Conservation (phyloP, 1,139 yeast species). For the Zygosaccharomyces sapae region DNA sequence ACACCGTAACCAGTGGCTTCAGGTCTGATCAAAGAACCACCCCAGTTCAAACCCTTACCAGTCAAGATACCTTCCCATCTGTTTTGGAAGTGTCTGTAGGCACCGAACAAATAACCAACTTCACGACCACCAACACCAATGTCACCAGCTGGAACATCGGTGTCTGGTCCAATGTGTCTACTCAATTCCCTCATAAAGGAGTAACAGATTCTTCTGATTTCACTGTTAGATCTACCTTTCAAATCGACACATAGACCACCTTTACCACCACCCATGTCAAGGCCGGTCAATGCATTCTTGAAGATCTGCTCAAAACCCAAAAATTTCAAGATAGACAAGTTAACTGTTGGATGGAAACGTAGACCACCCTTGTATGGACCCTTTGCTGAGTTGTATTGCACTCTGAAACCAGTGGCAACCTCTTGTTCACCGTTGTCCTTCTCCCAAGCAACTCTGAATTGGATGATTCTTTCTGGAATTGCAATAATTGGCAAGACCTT, state of each 20-base stretch:
- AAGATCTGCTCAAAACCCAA: slow-evolving; percentile 97
- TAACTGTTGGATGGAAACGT: slow-evolving; percentile 96
- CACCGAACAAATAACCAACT: slow-evolving; percentile 92
- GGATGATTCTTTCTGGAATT: slow-evolving; percentile 92
- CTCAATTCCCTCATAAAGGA: slow-evolving; percentile 94
- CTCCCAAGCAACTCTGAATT: slow-evolving; percentile 98
- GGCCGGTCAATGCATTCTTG: slow-evolving; percentile 96
- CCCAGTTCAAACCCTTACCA: slow-evolving; percentile 97
- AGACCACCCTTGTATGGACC: slow-evolving; percentile 99
- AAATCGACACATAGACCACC: slow-evolving; percentile 99
- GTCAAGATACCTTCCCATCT: slow-evolving; percentile 96
- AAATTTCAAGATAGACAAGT: slow-evolving; percentile 89
- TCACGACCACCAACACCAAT: slow-evolving; percentile 93
- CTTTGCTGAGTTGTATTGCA: slow-evolving; percentile 95
- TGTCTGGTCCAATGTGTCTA: slow-evolving; percentile 93
- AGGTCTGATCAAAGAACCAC: slow-evolving; percentile 98
- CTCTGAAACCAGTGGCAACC: slow-evolving; percentile 97
- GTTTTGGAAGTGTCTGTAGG: slow-evolving; percentile 88
- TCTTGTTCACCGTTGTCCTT: slow-evolving; percentile 87
- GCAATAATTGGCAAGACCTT: slow-evolving; percentile 87
- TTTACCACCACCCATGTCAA: slow-evolving; percentile 98
- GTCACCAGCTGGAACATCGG: slow-evolving; percentile 98
- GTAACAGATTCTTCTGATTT: slow-evolving; percentile 94
- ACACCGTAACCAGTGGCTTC: slow-evolving; percentile 99
- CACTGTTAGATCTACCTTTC: slow-evolving; percentile 86